Evolutionary conservation across 2,329 filamentous ascomycete genomes (phyloP).

Genomic region (Arthrocladium fulminans): DNA sequence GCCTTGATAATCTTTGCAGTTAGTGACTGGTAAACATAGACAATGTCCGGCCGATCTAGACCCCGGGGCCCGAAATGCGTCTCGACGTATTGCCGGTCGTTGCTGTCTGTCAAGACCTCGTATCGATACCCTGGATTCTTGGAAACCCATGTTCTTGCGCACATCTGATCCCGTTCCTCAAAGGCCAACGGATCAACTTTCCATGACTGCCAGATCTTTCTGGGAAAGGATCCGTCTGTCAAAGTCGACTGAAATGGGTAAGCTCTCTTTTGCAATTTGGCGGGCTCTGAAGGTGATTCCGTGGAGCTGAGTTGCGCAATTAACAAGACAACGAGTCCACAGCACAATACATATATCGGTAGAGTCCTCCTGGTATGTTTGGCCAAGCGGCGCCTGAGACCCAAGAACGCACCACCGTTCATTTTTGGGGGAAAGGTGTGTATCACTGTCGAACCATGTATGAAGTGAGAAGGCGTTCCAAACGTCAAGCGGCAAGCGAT

Average conservation of each 20-base stretch:
- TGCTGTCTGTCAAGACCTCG: constrained; percentile 61
- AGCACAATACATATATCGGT: no score
- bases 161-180: constrained; percentile 52
- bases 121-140: constrained; percentile 61
- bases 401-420: no score
- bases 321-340: no score
- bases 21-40: constrained; percentile 51
- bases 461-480: no score
- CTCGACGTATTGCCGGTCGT: constrained; percentile 59
- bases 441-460: no score
- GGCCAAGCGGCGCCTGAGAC: no score
- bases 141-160: constrained; percentile 55
- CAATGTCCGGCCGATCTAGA: constrained; percentile 58
- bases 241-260: neutral
- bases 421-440: no score
- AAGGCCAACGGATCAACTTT: constrained; percentile 60
- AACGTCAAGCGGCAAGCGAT: no score
- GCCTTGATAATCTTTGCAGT: constrained; percentile 59
- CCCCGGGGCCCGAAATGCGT: constrained; percentile 57
- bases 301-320: no score
- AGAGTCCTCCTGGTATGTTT: no score
- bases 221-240: constrained; percentile 41
- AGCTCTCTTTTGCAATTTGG: neutral
- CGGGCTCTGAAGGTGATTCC: no score
- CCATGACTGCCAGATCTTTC: constrained; percentile 72